These are phyloP conservation scores for Betula pendula DNA, from an alignment of 306 rosid species.

Conservation along the genomic window DNA sequence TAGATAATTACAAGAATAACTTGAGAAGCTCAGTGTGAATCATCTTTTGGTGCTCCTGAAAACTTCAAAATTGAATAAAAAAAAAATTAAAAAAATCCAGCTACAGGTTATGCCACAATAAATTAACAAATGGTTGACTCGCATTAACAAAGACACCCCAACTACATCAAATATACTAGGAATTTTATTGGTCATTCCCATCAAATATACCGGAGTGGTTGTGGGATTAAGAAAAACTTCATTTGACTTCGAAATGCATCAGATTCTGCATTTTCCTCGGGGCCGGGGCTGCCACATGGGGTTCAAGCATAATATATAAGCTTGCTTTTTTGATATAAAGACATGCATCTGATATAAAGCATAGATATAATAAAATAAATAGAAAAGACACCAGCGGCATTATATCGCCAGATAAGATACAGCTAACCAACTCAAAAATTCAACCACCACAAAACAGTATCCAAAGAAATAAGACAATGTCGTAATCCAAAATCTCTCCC, in stretches of 20 bases:
- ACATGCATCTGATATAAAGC: slow-evolving; percentile 19
- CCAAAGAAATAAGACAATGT: slow-evolving; percentile 19
- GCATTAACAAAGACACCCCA: slow-evolving; percentile 39
- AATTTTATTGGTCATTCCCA: slow-evolving; percentile 15
- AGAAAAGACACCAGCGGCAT: slow-evolving; percentile 21
- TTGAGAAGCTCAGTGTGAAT: slow-evolving; percentile 13
- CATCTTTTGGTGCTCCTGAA: background rate
- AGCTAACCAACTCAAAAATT: slow-evolving; percentile 26
- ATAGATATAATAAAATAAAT: slow-evolving; percentile 22
- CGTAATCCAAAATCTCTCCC: background rate
- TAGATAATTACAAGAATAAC: slow-evolving; percentile 5
- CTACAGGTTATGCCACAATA: slow-evolving; percentile 11
- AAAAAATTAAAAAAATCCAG: slow-evolving; percentile 24
- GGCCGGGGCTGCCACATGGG: slow-evolving; percentile 26
- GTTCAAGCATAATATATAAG: slow-evolving; percentile 17
- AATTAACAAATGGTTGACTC: slow-evolving; percentile 31
- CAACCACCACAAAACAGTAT: slow-evolving; percentile 4
- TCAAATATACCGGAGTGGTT: too few relatives aligned
- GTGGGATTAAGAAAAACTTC: slow-evolving; percentile 29
- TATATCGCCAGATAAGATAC: slow-evolving; percentile 18
- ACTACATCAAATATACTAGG: slow-evolving; percentile 31
- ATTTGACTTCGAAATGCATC: slow-evolving; percentile 44
- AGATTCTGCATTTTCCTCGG: slow-evolving; percentile 28
- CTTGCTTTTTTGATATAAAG: slow-evolving; percentile 2
- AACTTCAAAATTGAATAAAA: slow-evolving; percentile 9